Percentiles rank a stretch among this genome's conserved stretches.
phyloP scores from a whole-genome alignment of 192 early-diverging fungal species.

The Rhizoclosmatium sp. region DNA sequence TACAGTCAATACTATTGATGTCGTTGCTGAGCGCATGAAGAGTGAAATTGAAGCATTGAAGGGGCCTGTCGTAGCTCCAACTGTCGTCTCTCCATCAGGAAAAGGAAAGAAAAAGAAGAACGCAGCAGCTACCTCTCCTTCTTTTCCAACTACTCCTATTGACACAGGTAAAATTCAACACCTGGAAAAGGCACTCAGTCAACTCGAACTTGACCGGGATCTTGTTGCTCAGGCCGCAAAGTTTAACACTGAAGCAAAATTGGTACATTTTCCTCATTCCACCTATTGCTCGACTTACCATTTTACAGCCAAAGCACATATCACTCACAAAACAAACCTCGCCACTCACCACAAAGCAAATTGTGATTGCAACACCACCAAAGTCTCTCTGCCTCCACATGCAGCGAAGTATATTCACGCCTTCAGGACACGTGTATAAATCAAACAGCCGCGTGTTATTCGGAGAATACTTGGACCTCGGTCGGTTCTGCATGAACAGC shows the following conservation, averaged over 20 bases:
- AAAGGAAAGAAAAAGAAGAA: not conserved
- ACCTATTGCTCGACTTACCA: not conserved
- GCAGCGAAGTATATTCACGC: constrained; percentile 80
- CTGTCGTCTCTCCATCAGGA: not conserved
- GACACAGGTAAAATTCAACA: constrained; percentile 20
- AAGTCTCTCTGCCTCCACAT: constrained; percentile 83
- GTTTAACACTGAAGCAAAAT: constrained; percentile 41
- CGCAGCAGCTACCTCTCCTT: not conserved
- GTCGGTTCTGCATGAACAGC: constrained; percentile 77
- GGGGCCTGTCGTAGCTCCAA: not conserved
- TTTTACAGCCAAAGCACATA: constrained; percentile 33
- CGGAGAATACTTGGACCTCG: constrained; percentile 75
- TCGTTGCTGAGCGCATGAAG: constrained; percentile 25
- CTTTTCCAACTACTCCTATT: not conserved
- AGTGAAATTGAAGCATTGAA: constrained; percentile 2
- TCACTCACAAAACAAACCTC: not conserved
- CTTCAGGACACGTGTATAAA: constrained; percentile 75
- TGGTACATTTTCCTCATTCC: constrained; percentile 30
- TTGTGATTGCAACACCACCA: constrained; percentile 87
- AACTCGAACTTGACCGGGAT: constrained; percentile 27
- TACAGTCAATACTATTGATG: constrained; percentile 46
- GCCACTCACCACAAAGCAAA: constrained; percentile 73
- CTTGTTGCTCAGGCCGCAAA: constrained; percentile 30
- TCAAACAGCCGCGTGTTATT: constrained; percentile 80
- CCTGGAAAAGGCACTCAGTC: not conserved